Conservation (phyloP, 257 asterid genomes). For the Henckelia pumila region DNA sequence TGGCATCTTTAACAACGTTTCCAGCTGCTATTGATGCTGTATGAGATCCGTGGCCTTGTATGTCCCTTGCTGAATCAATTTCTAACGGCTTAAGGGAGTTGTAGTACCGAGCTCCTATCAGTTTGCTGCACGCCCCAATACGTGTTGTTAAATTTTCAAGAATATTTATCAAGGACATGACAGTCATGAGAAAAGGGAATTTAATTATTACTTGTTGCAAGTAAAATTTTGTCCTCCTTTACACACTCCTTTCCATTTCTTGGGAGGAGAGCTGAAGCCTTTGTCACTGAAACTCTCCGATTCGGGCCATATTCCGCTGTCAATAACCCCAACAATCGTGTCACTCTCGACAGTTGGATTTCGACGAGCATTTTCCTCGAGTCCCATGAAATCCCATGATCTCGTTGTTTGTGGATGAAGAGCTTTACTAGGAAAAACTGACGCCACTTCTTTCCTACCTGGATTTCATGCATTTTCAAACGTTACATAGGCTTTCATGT, state of each 20-base stretch:
- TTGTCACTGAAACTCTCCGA: constrained; percentile 28
- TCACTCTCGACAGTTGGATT: constrained; percentile 27
- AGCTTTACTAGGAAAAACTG: constrained; percentile 28
- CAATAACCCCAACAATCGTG: constrained; percentile 34
- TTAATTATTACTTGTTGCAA: constrained; percentile 39
- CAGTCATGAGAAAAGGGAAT: background rate
- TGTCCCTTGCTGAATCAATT: constrained; percentile 16
- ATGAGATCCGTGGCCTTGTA: constrained; percentile 35
- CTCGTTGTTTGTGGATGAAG: constrained; percentile 31
- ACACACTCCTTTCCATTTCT: constrained; percentile 39
- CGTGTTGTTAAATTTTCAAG: background rate
- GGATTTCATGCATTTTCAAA: background rate
- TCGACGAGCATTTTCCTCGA: constrained; percentile 19
- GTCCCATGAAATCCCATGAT: constrained; percentile 43
- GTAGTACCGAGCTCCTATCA: constrained; percentile 44
- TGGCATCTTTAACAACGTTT: constrained; percentile 9
- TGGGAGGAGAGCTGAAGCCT: constrained; percentile 35
- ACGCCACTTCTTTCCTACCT: constrained; percentile 28
- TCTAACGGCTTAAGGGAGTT: background rate
- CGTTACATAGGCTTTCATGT: background rate
- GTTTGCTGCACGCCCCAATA: constrained; percentile 26
- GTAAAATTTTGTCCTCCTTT: constrained; percentile 35
- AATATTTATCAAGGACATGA: background rate
- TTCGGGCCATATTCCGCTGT: constrained; percentile 45
- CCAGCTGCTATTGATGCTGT: constrained; percentile 45